These are phyloP conservation scores for Rhynchospora tenuis DNA, from an alignment of 176 grass and related monocot genomes.

Conservation along the genomic window DNA sequence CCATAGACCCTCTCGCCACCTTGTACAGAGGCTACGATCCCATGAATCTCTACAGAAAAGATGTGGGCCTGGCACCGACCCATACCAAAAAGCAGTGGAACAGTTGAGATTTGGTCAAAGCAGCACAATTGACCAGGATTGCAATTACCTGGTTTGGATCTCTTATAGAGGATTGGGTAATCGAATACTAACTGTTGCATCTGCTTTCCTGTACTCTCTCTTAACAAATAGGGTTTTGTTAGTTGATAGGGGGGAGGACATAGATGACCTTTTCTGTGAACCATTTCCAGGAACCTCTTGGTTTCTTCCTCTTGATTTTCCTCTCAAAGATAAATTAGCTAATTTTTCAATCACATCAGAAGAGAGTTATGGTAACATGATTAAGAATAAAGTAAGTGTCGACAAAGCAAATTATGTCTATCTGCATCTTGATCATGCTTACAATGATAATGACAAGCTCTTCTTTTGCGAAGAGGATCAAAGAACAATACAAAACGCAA, in stretches of 20 bases:
- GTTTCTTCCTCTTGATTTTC: constrained; percentile 50
- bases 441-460: constrained; percentile 44
- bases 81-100: constrained; percentile 30
- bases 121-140: constrained; percentile 13
- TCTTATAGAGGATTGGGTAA: constrained; percentile 62
- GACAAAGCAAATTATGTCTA: constrained; percentile 36
- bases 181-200: constrained; percentile 46
- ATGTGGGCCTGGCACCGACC: constrained; percentile 52
- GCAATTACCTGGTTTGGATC: constrained; percentile 67
- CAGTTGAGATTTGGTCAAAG: constrained; percentile 30
- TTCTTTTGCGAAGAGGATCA: constrained; percentile 69
- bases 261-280: constrained; percentile 61
- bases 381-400: constrained; percentile 20
- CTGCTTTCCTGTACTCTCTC: constrained; percentile 59
- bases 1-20: constrained; percentile 35
- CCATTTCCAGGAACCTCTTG: constrained; percentile 64
- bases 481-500: constrained; percentile 17
- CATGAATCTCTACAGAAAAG: constrained; percentile 59
- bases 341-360: constrained; percentile 2
- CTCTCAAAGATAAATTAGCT: constrained; percentile 3
- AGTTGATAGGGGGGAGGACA: constrained; percentile 41
- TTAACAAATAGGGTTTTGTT: constrained; percentile 49
- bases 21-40: constrained; percentile 44
- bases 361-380: constrained; percentile 58
- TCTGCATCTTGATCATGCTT: constrained; percentile 51